A percentile compares a stretch with the other conserved stretches of the same genome.
phyloP scores from a whole-genome alignment of 768 basidiomycete species.

The Gyrodon lividus region DNA sequence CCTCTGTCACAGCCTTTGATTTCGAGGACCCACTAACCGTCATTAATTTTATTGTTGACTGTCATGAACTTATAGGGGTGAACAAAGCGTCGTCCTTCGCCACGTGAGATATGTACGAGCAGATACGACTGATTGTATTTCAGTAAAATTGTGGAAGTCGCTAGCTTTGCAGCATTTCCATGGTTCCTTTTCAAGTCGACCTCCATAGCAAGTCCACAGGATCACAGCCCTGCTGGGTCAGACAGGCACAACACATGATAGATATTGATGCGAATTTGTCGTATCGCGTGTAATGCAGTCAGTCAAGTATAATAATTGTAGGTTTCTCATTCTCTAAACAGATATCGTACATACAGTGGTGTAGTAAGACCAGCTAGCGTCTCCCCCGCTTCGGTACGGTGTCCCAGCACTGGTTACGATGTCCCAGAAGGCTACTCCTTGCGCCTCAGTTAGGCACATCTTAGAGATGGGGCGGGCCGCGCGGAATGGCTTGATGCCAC shows the following conservation, averaged over 20 bases:
- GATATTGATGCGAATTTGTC: not conserved
- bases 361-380: slow-evolving; percentile 8
- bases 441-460: slow-evolving; percentile 11
- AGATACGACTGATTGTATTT: too few species aligned
- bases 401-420: slow-evolving; percentile 48
- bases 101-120: too few species aligned
- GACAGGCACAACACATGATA: not conserved
- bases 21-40: too few species aligned
- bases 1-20: too few species aligned
- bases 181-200: not conserved
- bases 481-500: slow-evolving; percentile 47
- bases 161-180: too few species aligned
- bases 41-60: too few species aligned
- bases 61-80: too few species aligned
- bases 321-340: not conserved
- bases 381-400: slow-evolving; percentile 31
- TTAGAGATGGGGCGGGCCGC: slow-evolving; percentile 24
- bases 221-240: not conserved
- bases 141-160: too few species aligned
- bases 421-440: slow-evolving; percentile 41
- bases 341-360: not conserved
- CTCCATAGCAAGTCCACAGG: not conserved
- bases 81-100: too few species aligned
- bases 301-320: not conserved
- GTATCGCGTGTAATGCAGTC: not conserved